Conservation (phyloP, 345 rosid species). For the Eucalyptus melliodora region DNA sequence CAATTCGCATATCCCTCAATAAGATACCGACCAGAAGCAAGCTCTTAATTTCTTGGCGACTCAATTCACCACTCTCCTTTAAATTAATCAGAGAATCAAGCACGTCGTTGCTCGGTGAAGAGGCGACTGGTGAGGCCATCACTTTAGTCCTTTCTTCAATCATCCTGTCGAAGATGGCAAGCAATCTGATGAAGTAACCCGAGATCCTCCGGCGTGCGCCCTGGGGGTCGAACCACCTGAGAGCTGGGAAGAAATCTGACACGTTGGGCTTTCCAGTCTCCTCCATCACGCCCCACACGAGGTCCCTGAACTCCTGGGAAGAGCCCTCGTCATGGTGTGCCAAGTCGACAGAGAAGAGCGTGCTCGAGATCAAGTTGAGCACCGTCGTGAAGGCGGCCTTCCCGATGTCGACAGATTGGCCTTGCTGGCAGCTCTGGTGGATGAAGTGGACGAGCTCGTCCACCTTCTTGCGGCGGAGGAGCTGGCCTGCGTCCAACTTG, state of each 20-base stretch:
- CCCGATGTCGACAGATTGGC: background rate
- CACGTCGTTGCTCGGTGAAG: background rate
- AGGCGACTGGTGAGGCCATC: background rate
- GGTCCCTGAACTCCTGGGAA: background rate
- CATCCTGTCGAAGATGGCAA: background rate
- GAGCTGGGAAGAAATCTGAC: constrained; percentile 16
- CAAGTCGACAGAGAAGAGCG: constrained; percentile 2
- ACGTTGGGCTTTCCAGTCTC: constrained; percentile 26
- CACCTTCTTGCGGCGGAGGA: constrained; percentile 2
- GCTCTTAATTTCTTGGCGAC: background rate
- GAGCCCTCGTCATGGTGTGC: background rate
- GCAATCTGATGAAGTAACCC: background rate
- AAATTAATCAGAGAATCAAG: constrained; percentile 18
- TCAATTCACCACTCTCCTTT: background rate
- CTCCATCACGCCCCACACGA: background rate
- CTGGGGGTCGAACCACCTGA: constrained; percentile 22
- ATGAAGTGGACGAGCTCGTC: background rate
- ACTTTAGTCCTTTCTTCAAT: background rate
- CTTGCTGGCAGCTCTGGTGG: background rate
- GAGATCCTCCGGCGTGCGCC: constrained; percentile 3
- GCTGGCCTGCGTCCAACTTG: constrained; percentile 11
- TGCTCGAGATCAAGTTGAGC: background rate
- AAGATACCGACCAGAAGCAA: background rate
- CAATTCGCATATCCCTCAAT: background rate
- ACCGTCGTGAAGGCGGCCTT: constrained; percentile 1